phyloP scores from a whole-genome alignment of 2,329 filamentous ascomycete genomes.

The Phaeophleospora eucalypticola region DNA sequence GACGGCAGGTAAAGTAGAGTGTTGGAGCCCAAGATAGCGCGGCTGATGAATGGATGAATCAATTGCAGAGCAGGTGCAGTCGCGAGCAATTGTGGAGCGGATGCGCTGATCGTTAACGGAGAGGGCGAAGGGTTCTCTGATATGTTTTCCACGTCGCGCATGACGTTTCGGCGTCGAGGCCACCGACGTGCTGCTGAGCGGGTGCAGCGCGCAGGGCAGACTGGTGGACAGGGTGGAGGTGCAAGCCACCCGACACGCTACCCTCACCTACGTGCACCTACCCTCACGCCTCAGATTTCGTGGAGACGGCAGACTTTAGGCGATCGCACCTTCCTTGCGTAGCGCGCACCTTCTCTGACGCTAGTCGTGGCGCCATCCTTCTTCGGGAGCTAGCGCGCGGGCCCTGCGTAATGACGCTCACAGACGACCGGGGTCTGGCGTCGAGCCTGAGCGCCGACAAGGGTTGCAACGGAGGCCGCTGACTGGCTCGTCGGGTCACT shows the following conservation, averaged over 20 bases:
- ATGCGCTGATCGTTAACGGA: conserved; percentile 10
- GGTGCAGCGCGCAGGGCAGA: neutral
- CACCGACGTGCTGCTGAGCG: neutral
- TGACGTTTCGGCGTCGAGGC: neutral
- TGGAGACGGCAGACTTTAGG: too few relatives aligned
- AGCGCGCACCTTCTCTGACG: conserved; percentile 1
- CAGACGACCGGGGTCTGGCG: too few relatives aligned
- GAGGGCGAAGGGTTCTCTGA: conserved; percentile 4
- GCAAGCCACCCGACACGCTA: neutral
- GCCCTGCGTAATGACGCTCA: neutral
- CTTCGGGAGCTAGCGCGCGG: neutral
- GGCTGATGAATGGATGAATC: conserved; percentile 5
- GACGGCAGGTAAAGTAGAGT: too few relatives aligned
- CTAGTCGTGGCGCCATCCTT: neutral
- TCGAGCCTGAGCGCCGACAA: too few relatives aligned
- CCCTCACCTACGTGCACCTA: neutral
- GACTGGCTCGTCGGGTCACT: too few relatives aligned
- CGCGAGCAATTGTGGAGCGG: too few relatives aligned
- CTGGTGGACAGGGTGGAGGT: neutral
- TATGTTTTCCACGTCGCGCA: conserved; percentile 7
- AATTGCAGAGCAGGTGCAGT: conserved; percentile 17
- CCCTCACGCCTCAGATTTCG: neutral
- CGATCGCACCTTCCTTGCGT: conserved; percentile 7
- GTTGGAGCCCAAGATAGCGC: conserved; percentile 13
- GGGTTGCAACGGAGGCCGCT: too few relatives aligned